phyloP scores from a whole-genome alignment of 441 rosid genomes.

The Capsella rubella region DNA sequence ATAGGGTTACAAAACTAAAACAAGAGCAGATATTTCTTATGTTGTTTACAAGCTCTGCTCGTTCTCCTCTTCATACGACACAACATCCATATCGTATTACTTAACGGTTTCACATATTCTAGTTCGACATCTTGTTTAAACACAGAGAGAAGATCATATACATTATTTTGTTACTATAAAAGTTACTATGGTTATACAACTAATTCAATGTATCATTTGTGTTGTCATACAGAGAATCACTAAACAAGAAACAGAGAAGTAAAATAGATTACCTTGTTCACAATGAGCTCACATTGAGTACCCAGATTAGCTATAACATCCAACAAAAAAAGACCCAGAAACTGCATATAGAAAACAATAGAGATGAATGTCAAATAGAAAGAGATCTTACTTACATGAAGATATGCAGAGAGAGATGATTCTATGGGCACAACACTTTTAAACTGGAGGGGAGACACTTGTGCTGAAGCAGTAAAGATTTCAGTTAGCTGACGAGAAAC shows the following conservation, averaged over 20 bases:
- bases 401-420: constrained; percentile 6
- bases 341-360: neutral
- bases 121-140: neutral
- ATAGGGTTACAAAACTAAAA: neutral
- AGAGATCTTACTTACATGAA: neutral
- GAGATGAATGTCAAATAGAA: neutral
- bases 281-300: constrained; percentile 87
- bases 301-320: too few relatives aligned
- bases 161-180: neutral
- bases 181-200: neutral
- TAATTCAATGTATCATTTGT: neutral
- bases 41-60: neutral
- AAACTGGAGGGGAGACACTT: neutral
- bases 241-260: neutral
- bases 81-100: neutral
- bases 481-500: neutral
- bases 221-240: neutral
- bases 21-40: neutral
- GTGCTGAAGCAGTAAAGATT: neutral
- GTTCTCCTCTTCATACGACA: neutral
- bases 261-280: constrained; percentile 59
- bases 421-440: neutral
- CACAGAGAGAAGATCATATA: neutral
- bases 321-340: neutral
- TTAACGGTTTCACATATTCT: neutral